Evolutionary conservation across 306 rosid genomes (phyloP), one percentile per base, ranked within the genome.

Genomic region (Hylodesmum podocarpum): DNA sequence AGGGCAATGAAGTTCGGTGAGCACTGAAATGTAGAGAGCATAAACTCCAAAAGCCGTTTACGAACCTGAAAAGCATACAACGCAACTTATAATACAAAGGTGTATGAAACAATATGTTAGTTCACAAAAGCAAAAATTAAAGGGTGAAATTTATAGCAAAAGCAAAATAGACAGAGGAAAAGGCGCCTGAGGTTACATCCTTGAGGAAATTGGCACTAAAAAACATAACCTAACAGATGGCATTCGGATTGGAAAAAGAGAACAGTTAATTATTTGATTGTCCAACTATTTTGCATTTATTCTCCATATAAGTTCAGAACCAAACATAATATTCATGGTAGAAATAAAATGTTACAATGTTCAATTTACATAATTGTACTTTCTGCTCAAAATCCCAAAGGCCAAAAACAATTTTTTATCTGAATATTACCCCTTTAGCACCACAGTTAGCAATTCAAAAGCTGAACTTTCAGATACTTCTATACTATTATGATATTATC

Each of bases 21-120:
- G 18, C 83, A 90, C 84, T 87, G 97, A 87, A 95, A 92, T 67
- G 99, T 86, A 10, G 97, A 87, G 62, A 92, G 97, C 87, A 92
- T 81, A 81, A 95, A 95, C 83, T 89, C 97, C 82, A 92, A 88
- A 46, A 92, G 86, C 87, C 92, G 89, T 63, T 92, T 92, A 5
- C 85, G 93, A 69, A 90, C 95, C 98, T 95, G 70, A 80, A 53
- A 85, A 73, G 80, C 66, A n/a, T n/a, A 82, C 36, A 55, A 4
- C 34, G 34, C 16, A 81, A 69, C 50, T 69, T 63, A 58, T 70
- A 77, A 46, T 40, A 63, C 31, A 36, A 76, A 29, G 72, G 6
- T 21, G 46, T 27, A 70, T 22, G 33, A 43, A 59, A 37, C 37
- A 27, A 36, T 28, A 75, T 50, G 21, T 44, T 46, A 22, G 12